Percentiles rank a stretch among this genome's conserved stretches.
These are phyloP conservation scores for Leccinum imitatum DNA, from an alignment of 768 basidiomycete species.

Conservation along the genomic window DNA sequence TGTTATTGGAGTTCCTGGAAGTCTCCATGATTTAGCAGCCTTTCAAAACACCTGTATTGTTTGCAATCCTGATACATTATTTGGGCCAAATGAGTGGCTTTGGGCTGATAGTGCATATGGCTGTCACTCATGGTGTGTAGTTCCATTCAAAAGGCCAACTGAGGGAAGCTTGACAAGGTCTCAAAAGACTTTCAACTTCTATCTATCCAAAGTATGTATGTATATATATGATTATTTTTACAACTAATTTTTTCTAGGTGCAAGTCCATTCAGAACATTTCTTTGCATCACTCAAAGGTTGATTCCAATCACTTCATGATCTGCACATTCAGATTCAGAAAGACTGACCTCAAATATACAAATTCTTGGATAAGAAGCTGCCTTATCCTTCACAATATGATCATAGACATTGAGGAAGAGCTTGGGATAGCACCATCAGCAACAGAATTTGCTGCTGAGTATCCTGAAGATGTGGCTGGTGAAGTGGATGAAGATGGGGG, in stretches of 20 bases:
- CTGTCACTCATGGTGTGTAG: constrained; percentile 23
- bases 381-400: constrained; percentile 19
- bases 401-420: constrained; percentile 14
- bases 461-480: background rate
- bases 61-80: background rate
- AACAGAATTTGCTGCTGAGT: background rate
- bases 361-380: constrained; percentile 6
- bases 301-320: constrained; percentile 14
- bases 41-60: too few relatives aligned
- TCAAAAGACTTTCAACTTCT: constrained; percentile 25
- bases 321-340: constrained; percentile 13
- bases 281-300: constrained; percentile 13
- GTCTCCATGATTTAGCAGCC: too few relatives aligned
- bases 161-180: constrained; percentile 10
- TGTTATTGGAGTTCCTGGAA: too few relatives aligned
- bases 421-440: background rate
- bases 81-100: constrained; percentile 13
- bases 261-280: constrained; percentile 6
- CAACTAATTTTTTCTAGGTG: constrained; percentile 1
- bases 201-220: constrained; percentile 21
- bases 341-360: background rate
- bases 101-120: constrained; percentile 22
- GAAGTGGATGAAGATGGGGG: background rate
- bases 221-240: background rate
- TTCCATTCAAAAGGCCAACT: constrained; percentile 3